These are phyloP conservation scores for Mortierella hygrophila DNA, from an alignment of 192 early-diverging fungal genomes.

Conservation along the genomic window DNA sequence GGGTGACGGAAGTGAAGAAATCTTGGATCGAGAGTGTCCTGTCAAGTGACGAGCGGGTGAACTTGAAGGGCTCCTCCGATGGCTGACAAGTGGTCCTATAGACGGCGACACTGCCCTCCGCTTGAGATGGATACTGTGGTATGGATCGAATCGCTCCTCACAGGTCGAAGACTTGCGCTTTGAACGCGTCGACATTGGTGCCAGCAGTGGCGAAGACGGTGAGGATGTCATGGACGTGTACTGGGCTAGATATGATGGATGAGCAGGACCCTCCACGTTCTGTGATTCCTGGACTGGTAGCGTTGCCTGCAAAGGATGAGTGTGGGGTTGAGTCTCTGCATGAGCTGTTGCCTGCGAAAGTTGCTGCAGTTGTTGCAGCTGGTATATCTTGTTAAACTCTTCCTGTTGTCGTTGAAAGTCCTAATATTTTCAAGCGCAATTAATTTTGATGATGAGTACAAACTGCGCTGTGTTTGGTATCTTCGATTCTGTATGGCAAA, in stretches of 20 bases:
- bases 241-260: constrained; percentile 11
- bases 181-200: constrained; percentile 20
- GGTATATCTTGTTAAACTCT: constrained; percentile 42
- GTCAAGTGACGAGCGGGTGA: constrained; percentile 45
- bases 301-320: constrained; percentile 29
- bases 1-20: constrained; percentile 32
- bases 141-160: constrained; percentile 51
- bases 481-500: too few relatives aligned
- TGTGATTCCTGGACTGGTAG: constrained; percentile 12
- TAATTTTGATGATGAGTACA: background rate
- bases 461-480: too few relatives aligned
- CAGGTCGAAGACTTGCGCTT: constrained; percentile 56
- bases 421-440: background rate
- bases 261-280: background rate
- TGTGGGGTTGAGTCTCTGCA: constrained; percentile 6
- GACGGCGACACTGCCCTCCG: constrained; percentile 52
- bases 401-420: constrained; percentile 42
- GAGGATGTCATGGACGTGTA: constrained; percentile 13
- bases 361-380: constrained; percentile 34
- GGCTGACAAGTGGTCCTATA: constrained; percentile 38
- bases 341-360: background rate
- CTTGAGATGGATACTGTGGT: constrained; percentile 45
- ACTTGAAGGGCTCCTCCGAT: constrained; percentile 42
- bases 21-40: constrained; percentile 39
- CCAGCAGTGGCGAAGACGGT: constrained; percentile 32